A percentile compares a stretch with the other conserved stretches of the same genome.
Conservation (phyloP, 1,284 basidiomycete species). For the Testicularia cyperi region DNA sequence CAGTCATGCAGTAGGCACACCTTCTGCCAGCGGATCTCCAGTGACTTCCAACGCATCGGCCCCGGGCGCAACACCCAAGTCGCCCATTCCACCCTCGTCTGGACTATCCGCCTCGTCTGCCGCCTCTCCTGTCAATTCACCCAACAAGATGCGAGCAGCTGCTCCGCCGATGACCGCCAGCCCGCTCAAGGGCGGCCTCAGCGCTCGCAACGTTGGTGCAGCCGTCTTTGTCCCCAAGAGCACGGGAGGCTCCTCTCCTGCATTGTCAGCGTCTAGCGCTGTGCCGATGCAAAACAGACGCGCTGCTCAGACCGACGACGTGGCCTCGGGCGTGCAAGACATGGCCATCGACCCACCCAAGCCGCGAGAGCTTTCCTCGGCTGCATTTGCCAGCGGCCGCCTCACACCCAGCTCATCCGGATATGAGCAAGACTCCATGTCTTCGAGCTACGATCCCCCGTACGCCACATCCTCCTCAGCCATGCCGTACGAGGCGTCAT, state of each 20-base stretch:
- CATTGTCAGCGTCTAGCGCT: constrained; percentile 10
- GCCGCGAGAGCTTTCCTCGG: background rate
- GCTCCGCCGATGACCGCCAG: constrained; percentile 29
- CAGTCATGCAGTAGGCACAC: background rate
- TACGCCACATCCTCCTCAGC: no score
- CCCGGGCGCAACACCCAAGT: no score
- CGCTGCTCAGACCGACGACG: constrained; percentile 8
- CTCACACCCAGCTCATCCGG: constrained; percentile 13
- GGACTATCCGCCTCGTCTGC: constrained; percentile 10
- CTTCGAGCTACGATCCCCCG: constrained; percentile 17
- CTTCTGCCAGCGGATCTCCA: constrained; percentile 1
- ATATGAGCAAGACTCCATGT: constrained; percentile 12
- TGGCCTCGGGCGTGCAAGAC: constrained; percentile 13
- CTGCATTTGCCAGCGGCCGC: constrained; percentile 6
- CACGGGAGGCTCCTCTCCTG: constrained; percentile 23
- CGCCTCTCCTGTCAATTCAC: constrained; percentile 9
- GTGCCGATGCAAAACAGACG: constrained; percentile 1
- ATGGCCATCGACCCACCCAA: constrained; percentile 11
- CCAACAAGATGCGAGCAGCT: constrained; percentile 11
- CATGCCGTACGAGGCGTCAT: no score
- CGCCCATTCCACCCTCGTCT: constrained; percentile 12
- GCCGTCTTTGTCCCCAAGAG: constrained; percentile 53
- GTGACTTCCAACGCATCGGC: no score
- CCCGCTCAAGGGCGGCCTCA: constrained; percentile 38
- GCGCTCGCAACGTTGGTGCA: constrained; percentile 44